A percentile compares a stretch with the other conserved stretches of the same genome.
phyloP scores from a whole-genome alignment of 805 yeast genomes.

The Candida adriatica region DNA sequence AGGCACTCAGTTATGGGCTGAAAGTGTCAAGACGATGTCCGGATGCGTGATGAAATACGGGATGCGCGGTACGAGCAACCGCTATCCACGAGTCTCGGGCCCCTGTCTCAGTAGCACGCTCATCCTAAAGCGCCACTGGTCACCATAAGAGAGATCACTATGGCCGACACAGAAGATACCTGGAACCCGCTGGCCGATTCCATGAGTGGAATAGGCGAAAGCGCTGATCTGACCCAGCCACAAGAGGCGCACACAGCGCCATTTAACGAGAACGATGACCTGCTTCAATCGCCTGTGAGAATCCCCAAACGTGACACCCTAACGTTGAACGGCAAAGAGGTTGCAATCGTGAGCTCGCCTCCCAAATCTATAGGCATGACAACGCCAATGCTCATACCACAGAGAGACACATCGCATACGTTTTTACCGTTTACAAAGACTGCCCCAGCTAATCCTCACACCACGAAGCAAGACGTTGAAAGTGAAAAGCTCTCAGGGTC shows the following conservation, averaged over 20 bases:
- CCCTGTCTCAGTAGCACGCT: too few relatives aligned
- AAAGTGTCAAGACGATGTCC: not conserved
- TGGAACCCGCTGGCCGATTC: too few relatives aligned
- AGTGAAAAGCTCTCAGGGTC: constrained; percentile 13
- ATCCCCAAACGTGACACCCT: not conserved
- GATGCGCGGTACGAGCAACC: not conserved
- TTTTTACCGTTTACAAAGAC: constrained; percentile 25
- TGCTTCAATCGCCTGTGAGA: not conserved
- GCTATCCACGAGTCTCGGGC: too few relatives aligned
- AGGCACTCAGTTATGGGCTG: too few relatives aligned
- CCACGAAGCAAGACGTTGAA: constrained; percentile 44
- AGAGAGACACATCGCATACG: constrained; percentile 2
- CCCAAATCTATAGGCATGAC: not conserved
- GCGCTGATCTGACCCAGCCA: too few relatives aligned
- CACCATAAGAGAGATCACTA: too few relatives aligned
- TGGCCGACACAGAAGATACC: too few relatives aligned
- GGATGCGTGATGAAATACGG: not conserved
- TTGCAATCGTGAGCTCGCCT: not conserved
- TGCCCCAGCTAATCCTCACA: constrained; percentile 44
- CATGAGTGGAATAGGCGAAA: too few relatives aligned
- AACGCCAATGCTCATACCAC: constrained; percentile 7
- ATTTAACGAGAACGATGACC: too few relatives aligned
- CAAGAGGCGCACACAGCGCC: too few relatives aligned
- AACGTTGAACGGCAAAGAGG: not conserved
- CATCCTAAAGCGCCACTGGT: too few relatives aligned